phyloP scores from a whole-genome alignment of 225 moss, liverwort and hornwort genomes.

The Neckera pumila region DNA sequence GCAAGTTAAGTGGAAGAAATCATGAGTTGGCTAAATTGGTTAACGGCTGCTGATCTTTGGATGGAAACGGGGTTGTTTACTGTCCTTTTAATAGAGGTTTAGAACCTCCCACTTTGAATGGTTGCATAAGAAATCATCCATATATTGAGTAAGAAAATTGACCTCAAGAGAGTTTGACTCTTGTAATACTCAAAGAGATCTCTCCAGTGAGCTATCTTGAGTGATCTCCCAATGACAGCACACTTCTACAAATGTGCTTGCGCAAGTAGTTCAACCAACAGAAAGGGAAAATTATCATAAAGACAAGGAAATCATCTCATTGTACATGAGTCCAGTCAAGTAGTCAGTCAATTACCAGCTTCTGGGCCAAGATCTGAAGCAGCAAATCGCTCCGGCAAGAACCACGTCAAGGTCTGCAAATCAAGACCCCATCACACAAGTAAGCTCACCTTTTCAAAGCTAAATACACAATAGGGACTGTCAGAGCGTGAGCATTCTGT shows the following conservation, averaged over 20 bases:
- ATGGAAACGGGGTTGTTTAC: background rate
- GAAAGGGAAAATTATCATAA: background rate
- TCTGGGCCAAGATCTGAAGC: slow-evolving; percentile 87
- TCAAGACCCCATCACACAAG: background rate
- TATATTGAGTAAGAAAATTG: background rate
- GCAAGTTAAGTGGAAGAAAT: background rate
- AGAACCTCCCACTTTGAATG: background rate
- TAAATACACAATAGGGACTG: background rate
- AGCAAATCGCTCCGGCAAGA: slow-evolving; percentile 87
- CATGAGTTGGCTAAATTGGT: background rate
- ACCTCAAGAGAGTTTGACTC: background rate
- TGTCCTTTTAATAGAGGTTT: background rate
- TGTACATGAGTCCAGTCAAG: background rate
- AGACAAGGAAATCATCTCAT: background rate
- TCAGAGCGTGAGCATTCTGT: background rate
- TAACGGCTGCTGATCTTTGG: background rate
- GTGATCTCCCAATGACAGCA: background rate
- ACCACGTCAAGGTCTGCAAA: slow-evolving; percentile 90
- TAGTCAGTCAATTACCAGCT: slow-evolving; percentile 41
- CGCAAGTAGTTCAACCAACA: background rate
- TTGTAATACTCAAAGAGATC: background rate
- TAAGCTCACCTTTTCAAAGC: background rate
- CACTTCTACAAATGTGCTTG: background rate
- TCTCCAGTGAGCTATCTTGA: background rate
- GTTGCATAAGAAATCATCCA: background rate